Base-by-base conservation (phyloP, 2,329 filamentous ascomycete genomes). In the Epichloe aotearoae region DNA sequence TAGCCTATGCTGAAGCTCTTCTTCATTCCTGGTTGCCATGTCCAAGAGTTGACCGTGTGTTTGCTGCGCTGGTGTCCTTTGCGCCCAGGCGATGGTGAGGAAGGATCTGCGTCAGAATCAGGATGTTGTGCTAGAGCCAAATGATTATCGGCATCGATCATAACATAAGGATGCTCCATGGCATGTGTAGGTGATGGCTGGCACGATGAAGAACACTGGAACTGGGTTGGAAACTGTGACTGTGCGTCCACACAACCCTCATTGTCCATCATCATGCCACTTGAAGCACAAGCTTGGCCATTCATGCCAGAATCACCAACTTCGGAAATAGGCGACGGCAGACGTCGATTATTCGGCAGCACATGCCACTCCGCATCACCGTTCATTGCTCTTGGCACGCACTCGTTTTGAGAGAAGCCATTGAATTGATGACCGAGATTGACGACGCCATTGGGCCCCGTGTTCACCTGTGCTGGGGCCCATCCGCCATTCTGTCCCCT, bases 1-100 rank as follows among this genome's bases (percentile, higher is more conserved):
- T 84, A 89, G 47, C 86, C 86, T 79, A 89, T 88, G 59, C 83
- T 86, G 64, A 89, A 84, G 54, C 76, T 80, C 63, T 78, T 79
- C 67, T 84, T 85, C 75, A 80, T 80, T 56, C 78, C 77, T 0
- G 77, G 76, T 54, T 80, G 75, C 59, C 73, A 70, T 2, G 78
- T 81, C 78, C 77, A 81, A 51, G 71, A 73, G 60, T 79, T 79
- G 51, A 81, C 65, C 0, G 78, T 81, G 58, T 82, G 78, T 50
- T 75, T 74, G 56, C 75, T 80, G 49, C 78, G 73, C 12, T 73
- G 73, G 59, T 82, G 78, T 11, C 78, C 77, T 59, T 73, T 74
- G 37, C 75, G 69, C 5, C 71, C 70, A 1, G 75, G 73, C 7
- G 73, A 75, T 1, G 73, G 69, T 3, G 73, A 68, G 7, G 64